phyloP scores from a whole-genome alignment of 2,329 filamentous ascomycete species.

The Diatrype stigma region DNA sequence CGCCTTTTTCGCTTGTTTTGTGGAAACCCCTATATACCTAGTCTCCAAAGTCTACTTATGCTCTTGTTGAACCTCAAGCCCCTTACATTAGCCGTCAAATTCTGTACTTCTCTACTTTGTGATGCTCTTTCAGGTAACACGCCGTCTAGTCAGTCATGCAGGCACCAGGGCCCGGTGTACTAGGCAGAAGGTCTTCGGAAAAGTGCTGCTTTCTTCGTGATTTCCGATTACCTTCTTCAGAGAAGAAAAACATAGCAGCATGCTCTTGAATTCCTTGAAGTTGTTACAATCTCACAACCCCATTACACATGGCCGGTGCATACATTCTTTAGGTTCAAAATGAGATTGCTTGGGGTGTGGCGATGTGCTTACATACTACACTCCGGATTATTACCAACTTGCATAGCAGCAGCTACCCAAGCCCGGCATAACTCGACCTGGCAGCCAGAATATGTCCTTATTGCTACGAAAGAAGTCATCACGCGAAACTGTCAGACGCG shows the following conservation, averaged over 20 bases:
- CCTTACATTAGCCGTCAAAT: no score
- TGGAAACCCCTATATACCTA: no score
- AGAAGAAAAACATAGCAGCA: not conserved
- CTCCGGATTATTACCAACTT: not conserved
- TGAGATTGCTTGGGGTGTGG: not conserved
- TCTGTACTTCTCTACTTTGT: no score
- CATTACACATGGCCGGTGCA: not conserved
- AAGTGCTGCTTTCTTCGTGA: not conserved
- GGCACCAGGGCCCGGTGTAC: no score
- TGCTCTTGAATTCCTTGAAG: not conserved
- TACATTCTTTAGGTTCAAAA: not conserved
- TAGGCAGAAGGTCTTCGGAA: no score
- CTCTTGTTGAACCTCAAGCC: no score
- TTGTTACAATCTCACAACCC: not conserved
- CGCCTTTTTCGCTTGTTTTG: no score
- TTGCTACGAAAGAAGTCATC: slow-evolving; percentile 30
- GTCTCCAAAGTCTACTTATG: no score
- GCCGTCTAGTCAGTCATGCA: no score
- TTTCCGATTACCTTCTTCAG: not conserved
- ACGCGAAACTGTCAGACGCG: slow-evolving; percentile 42
- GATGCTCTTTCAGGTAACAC: no score
- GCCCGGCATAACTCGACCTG: slow-evolving; percentile 20
- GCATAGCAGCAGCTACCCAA: not conserved
- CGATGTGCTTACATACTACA: not conserved
- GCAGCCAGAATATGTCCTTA: slow-evolving; percentile 27